A percentile compares a stretch with the other conserved stretches of the same genome.
Evolutionary conservation across 441 rosid genomes (phyloP).

Genomic region (Mallotus repandus): DNA sequence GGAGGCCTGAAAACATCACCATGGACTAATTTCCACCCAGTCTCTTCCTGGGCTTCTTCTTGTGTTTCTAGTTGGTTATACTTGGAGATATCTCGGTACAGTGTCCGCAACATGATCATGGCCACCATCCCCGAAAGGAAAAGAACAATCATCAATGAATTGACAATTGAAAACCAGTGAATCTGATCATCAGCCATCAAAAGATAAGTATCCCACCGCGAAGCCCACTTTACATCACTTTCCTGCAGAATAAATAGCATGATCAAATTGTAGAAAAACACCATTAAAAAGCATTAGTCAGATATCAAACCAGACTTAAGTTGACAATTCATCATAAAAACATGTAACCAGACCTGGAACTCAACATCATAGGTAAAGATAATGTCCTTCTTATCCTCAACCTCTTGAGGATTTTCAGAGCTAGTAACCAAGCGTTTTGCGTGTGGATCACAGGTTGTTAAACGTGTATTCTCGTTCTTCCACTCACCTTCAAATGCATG

Average conservation of each 20-base stretch:
- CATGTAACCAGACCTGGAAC: constrained; percentile 52
- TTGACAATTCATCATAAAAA: neutral
- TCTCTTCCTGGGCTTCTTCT: constrained; percentile 92
- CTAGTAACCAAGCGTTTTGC: constrained; percentile 71
- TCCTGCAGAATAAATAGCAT: constrained; percentile 43
- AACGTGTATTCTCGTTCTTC: constrained; percentile 64
- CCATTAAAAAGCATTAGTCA: neutral
- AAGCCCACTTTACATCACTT: constrained; percentile 94
- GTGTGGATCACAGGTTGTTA: constrained; percentile 87
- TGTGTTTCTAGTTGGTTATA: constrained; percentile 96
- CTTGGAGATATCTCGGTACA: constrained; percentile 87
- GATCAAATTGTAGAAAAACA: constrained; percentile 2
- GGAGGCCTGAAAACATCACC: constrained; percentile 96
- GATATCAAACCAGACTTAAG: neutral
- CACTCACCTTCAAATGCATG: constrained; percentile 83
- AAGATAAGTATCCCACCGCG: constrained; percentile 96
- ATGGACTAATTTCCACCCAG: constrained; percentile 90
- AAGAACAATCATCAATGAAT: constrained; percentile 91
- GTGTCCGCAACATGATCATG: constrained; percentile 93
- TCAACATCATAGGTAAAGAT: constrained; percentile 87
- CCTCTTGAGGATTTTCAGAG: constrained; percentile 83
- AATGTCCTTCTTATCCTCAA: constrained; percentile 72
- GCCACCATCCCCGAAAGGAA: constrained; percentile 99
- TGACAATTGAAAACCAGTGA: constrained; percentile 92
- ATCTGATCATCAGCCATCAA: constrained; percentile 94